Evolutionary conservation across 805 yeast species (phyloP), one percentile per base, ranked within the genome.

Genomic region (Yamadazyma nakazawae): DNA sequence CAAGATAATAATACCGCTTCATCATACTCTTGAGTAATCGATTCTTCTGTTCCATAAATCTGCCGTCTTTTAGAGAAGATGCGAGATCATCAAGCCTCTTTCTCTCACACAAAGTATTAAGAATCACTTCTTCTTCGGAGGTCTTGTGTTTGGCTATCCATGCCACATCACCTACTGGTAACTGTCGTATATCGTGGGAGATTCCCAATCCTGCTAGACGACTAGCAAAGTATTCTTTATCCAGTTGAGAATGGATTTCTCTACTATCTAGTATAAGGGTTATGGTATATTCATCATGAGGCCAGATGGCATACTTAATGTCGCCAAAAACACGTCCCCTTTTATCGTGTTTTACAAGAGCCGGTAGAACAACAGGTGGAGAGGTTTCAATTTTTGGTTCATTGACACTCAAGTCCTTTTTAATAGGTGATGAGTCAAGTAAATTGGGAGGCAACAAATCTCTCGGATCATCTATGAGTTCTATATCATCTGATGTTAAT

Each of bases 21-120:
- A 91, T 68, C 0, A 87, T 89, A 0, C 94, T 78, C 61, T 83
- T 78, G 42, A 75, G 75, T 47, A 94, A 69, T 45, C 99, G 75
- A 14, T 75, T 67, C 59, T 92, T 91, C 61, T 94, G 99, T 61
- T 94, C 99, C 45, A 75, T 72, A 57, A 85, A 90, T 42, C 99
- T 68, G 2, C 96, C 96, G 64, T 94, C 99, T 49, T 78, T 76
- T 39, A 94, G 89, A 43, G 96, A 87, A 30, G 73, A 59, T 0
- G 85, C 85, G 56, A 94, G 75, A 71, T 94, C 99, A 59, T 88
- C 96, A 37, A 91, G 64, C 46, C 97, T 70, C 64, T 94, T 94
- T 34, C 99, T 74, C 67, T 94, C 99, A 39, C 92, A 76, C n/a
- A 94, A 85, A 51, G 80, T 83, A 60, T 92, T 86, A 14, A 94